phyloP scores from a whole-genome alignment of 31 red algal species.

The Asparagopsis taxiformis region DNA sequence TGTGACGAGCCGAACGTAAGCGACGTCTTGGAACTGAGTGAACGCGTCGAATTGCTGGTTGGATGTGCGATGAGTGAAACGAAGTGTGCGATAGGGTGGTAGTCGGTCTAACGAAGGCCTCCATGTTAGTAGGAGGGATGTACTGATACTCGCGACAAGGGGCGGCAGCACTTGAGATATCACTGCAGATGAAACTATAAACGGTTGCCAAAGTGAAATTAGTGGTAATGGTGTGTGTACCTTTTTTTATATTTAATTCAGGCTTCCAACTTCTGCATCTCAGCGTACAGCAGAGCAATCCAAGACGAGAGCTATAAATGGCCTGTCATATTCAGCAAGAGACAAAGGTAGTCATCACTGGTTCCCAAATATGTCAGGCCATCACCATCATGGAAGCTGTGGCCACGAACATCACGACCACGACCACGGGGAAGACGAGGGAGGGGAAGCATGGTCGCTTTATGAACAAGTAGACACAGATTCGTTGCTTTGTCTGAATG shows the following conservation, averaged over 20 bases:
- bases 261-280: too few species aligned
- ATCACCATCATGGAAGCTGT: constrained; percentile 7
- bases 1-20: neutral
- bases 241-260: too few species aligned
- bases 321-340: too few species aligned
- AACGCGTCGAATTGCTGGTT: neutral
- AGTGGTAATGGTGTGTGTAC: too few species aligned
- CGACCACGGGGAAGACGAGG: constrained; percentile 48
- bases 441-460: constrained; percentile 81
- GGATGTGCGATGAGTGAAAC: neutral
- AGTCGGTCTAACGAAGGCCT: constrained; percentile 12
- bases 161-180: too few species aligned
- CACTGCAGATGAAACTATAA: too few species aligned
- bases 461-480: constrained; percentile 65
- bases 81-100: neutral
- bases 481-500: constrained; percentile 62
- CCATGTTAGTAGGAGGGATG: neutral
- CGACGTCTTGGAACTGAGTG: neutral
- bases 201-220: too few species aligned
- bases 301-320: too few species aligned
- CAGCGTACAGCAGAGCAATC: too few species aligned
- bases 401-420: constrained; percentile 56
- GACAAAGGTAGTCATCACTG: neutral
- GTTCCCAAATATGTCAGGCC: constrained; percentile 7
- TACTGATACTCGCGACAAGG: too few species aligned